Evolutionary conservation across 257 asterid species (phyloP), one percentile per base, ranked within the genome.

Genomic region (Solanum piurae): DNA sequence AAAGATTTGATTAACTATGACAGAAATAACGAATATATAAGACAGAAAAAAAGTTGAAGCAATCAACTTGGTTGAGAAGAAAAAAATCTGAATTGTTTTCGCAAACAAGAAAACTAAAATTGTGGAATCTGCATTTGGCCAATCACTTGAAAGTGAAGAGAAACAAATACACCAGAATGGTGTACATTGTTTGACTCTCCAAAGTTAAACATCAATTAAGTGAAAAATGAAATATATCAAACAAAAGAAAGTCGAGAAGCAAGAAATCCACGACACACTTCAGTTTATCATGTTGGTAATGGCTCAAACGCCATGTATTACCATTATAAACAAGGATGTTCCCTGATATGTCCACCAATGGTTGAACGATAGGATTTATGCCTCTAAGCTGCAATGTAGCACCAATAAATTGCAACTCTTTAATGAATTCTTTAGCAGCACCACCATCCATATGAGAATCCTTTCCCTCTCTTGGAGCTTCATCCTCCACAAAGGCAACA

Each of bases 331-430:
- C 97, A 88, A 97, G 98, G 88, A 95, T 92, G 93, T 95, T 95
- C 90, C 94, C 94, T 31, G 90, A 91, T 11, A 87, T 84, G 93
- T 95, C 98, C 74, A 91, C 89, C 94, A 97, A 89, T 9, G 99
- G 99, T 90, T 97, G 99, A 88, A 88, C 79, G 87, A 96, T 92
- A 20, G 95, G 93, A 89, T 88, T 77, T 75, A 87, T 90, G 86
- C 99, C 99, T 90, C 99, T 91, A 36, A 97, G 96, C 87, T 97
- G 99, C 93, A 97, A 87, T 9, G 98, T 95, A 37, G 99, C 98
- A 88, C 99, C 99, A 85, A 95, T 36, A 71, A 97, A 95, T 71
- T 87, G 88, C 91, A 97, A 87, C 68, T 91, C 91, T 74, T 91
- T 95, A 44, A 42, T 76, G 62, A 86, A 46, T 36, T 87, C 88